Conservation (phyloP, 768 basidiomycete genomes). For the Pholiota molesta region DNA sequence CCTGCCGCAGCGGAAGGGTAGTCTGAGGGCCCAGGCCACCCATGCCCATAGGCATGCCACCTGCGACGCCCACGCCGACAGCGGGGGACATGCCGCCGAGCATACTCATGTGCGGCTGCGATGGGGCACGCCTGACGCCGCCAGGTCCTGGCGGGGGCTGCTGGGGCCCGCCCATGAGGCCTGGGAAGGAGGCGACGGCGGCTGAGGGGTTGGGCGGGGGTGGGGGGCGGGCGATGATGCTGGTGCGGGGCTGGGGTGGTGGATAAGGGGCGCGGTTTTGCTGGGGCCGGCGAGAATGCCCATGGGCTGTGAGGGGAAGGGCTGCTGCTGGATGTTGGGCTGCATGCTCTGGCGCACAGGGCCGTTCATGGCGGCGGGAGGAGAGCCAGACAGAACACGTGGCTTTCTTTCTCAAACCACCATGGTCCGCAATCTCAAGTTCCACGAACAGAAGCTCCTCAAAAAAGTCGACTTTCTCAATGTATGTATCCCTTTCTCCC, state of each 20-base stretch:
- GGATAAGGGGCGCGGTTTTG: neutral
- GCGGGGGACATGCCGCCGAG: slow-evolving; percentile 34
- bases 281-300: slow-evolving; percentile 3
- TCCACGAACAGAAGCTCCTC: slow-evolving; percentile 93
- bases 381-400: slow-evolving; percentile 34
- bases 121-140: slow-evolving; percentile 54
- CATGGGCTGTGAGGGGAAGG: slow-evolving; percentile 25
- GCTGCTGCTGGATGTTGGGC: slow-evolving; percentile 23
- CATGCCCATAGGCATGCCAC: slow-evolving; percentile 44
- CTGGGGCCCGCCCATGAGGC: slow-evolving; percentile 17
- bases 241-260: slow-evolving; percentile 3
- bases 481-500: slow-evolving; percentile 44
- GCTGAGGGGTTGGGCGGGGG: slow-evolving; percentile 1
- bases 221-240: slow-evolving; percentile 2
- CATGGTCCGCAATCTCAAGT: slow-evolving; percentile 93
- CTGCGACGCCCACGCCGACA: slow-evolving; percentile 35
- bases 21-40: slow-evolving; percentile 37
- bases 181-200: neutral
- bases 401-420: slow-evolving; percentile 29
- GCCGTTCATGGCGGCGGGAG: slow-evolving; percentile 16
- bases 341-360: slow-evolving; percentile 31
- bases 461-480: slow-evolving; percentile 98
- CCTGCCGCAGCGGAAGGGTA: slow-evolving; percentile 41
- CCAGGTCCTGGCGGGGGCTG: slow-evolving; percentile 45
- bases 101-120: slow-evolving; percentile 56